Percentiles rank a stretch among this genome's conserved stretches.
phyloP scores from a whole-genome alignment of 2,329 filamentous ascomycete genomes.

The Microascus cirrosus region DNA sequence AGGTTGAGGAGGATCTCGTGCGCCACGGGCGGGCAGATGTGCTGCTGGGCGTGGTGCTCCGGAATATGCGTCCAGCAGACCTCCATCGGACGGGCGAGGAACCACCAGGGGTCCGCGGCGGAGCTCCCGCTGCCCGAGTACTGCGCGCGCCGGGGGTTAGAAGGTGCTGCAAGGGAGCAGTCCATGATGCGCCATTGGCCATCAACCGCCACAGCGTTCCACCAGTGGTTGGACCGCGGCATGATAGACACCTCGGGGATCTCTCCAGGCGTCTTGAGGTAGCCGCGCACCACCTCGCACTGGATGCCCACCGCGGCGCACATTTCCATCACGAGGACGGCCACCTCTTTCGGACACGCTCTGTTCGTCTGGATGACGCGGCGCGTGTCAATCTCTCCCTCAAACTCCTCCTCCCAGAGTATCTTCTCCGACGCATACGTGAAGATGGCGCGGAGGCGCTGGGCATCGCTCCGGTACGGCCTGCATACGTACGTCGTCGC shows the following conservation, averaged over 20 bases:
- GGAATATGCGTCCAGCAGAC: constrained; percentile 95
- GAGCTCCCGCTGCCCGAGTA: constrained; percentile 65
- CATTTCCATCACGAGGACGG: constrained; percentile 83
- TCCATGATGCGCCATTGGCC: constrained; percentile 96
- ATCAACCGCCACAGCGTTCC: constrained; percentile 90
- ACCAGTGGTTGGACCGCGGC: constrained; percentile 91
- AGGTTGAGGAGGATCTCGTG: constrained; percentile 79
- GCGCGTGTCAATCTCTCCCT: constrained; percentile 71
- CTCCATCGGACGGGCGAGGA: constrained; percentile 78
- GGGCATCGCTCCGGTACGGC: constrained; percentile 88
- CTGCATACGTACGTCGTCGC: constrained; percentile 89
- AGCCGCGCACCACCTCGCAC: constrained; percentile 79
- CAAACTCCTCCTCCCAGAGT: constrained; percentile 89
- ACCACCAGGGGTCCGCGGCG: constrained; percentile 81
- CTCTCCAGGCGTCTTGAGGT: constrained; percentile 84
- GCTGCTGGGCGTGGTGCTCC: constrained; percentile 77
- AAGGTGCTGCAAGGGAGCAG: constrained; percentile 82
- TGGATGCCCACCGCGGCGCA: constrained; percentile 80
- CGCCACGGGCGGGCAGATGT: constrained; percentile 79
- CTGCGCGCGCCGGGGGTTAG: constrained; percentile 65
- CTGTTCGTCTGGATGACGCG: constrained; percentile 76
- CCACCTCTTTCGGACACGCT: constrained; percentile 82
- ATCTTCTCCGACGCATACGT: constrained; percentile 96
- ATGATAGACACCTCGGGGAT: constrained; percentile 67
- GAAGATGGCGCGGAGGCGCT: constrained; percentile 87